Conservation (phyloP, 108 stramenopile species). For the Nannochloropsis gaditana region DNA sequence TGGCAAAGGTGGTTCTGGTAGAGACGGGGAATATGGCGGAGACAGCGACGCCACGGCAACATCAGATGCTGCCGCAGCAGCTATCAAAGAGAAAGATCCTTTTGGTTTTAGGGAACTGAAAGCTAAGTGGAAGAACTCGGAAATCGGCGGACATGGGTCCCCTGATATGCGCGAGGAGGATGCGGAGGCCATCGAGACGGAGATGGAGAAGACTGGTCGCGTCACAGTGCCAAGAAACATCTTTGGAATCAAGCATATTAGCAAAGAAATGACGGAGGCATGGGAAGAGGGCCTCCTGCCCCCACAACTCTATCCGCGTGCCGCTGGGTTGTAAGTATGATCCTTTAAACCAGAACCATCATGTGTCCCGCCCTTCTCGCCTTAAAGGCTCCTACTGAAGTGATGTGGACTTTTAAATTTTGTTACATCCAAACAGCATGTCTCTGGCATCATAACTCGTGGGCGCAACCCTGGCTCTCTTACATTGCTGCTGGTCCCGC, state of each 20-base stretch:
- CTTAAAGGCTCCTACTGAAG: too few species aligned
- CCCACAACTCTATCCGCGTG: constrained; percentile 8
- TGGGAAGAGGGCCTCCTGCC: neutral
- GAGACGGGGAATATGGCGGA: neutral
- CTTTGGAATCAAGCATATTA: neutral
- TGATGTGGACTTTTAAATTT: too few species aligned
- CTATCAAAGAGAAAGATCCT: neutral
- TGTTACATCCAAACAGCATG: too few species aligned
- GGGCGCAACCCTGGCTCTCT: too few species aligned
- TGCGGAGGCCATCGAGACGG: neutral
- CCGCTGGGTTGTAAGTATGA: neutral
- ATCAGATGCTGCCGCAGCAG: neutral
- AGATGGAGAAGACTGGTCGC: neutral
- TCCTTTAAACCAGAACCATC: too few species aligned
- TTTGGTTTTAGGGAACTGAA: neutral
- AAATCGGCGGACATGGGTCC: neutral
- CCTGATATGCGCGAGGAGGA: neutral
- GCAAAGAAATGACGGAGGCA: neutral
- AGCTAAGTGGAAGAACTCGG: neutral
- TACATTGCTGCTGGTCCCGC: neutral
- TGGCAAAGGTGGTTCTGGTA: neutral
- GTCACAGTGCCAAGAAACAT: neutral
- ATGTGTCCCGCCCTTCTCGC: too few species aligned
- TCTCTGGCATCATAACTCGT: too few species aligned
- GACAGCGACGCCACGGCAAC: neutral